Evolutionary conservation across 2,329 filamentous ascomycete genomes (phyloP), one percentile per base, ranked within the genome.

Genomic region (Beauveria sp.): DNA sequence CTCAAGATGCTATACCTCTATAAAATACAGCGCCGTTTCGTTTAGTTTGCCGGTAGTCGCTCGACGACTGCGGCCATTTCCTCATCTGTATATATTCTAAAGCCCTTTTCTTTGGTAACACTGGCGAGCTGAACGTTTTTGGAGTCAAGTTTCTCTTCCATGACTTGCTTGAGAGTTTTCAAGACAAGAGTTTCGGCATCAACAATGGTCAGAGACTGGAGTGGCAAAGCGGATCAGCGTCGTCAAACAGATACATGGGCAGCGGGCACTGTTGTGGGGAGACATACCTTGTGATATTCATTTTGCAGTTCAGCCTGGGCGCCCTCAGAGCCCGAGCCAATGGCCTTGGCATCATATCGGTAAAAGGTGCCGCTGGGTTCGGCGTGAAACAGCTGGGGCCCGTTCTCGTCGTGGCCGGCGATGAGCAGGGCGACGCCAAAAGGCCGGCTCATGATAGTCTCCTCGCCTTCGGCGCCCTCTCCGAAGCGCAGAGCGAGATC

Each of bases 91-190:
- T 99, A 99, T 86, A 99, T 97, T 79, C 91, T 89, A 84, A 99
- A 99, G 61, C 94, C 94, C 78, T 90, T 93, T 67, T 97, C 93
- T 82, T 92, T 96, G 65, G 94, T 99, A 62, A 99, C 94, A 73
- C 93, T 97, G 59, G 94, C 94, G 68, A 99, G 78, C 80, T 99
- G 94, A 66, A 99, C 94, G 73, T 99, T 99, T 85, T 99, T 99
- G 66, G 92, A 85, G 74, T 99, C 94, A 63, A 99, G 83, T 81
- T 99, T 99, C 86, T 99, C 94, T 79, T 99, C 94, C 94, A 99
- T 99, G 68, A 99, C 94, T 79, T 99, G 94, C 84, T 97, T 99
- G 75, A 99, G 77, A 43, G 94, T 99, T 85, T 97, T 97, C 71
- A 99, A 81, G 56, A 96, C 92, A 66, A 99, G 80, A 3, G 92